These are phyloP conservation scores for Stephania japonica DNA, from an alignment of 164 flowering plant genomes.

Conservation along the genomic window DNA sequence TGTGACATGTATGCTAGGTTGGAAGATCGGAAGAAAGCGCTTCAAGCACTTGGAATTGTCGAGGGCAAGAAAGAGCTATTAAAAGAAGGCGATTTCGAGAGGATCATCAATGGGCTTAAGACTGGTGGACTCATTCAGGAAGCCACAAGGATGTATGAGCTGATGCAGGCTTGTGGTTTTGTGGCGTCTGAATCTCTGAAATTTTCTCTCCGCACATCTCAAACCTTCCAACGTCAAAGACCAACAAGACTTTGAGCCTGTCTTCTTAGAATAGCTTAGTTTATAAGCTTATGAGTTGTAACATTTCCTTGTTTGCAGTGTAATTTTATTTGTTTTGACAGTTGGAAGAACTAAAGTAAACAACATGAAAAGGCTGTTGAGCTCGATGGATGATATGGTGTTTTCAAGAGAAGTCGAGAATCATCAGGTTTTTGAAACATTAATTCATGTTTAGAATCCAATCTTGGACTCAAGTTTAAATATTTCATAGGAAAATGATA, in stretches of 20 bases:
- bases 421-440: no score
- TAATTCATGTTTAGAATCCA: not conserved
- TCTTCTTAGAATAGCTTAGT: not conserved
- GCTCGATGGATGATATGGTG: not conserved
- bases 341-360: no score
- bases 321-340: not conserved
- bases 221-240: slow-evolving; percentile 18
- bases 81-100: slow-evolving; percentile 51
- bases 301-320: not conserved
- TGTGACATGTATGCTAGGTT: slow-evolving; percentile 73
- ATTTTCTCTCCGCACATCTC: slow-evolving; percentile 38
- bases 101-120: slow-evolving; percentile 49
- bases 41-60: slow-evolving; percentile 56
- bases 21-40: slow-evolving; percentile 58
- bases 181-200: slow-evolving; percentile 31
- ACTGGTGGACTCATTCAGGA: slow-evolving; percentile 56
- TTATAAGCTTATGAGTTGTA: not conserved
- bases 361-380: not conserved
- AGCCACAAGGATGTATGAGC: slow-evolving; percentile 39
- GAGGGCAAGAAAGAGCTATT: slow-evolving; percentile 63
- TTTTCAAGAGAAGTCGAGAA: not conserved
- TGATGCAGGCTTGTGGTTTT: slow-evolving; percentile 67
- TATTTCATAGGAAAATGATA: no score
- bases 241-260: slow-evolving; percentile 4
- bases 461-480: no score